A percentile compares a stretch with the other conserved stretches of the same genome.
Conservation (phyloP, 2,329 filamentous ascomycete species). For the Aspergillus ibericus region DNA sequence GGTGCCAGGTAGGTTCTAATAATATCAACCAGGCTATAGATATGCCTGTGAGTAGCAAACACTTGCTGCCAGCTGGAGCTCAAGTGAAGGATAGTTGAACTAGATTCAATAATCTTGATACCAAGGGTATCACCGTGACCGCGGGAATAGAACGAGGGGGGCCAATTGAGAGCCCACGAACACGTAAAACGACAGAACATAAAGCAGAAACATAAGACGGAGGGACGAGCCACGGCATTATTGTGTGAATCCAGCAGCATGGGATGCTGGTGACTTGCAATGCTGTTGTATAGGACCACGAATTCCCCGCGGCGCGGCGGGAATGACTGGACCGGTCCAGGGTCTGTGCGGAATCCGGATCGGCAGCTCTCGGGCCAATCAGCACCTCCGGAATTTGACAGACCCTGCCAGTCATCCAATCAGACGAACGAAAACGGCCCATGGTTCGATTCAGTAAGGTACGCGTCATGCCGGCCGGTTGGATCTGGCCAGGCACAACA, state of each 20-base stretch:
- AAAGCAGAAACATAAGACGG: background rate
- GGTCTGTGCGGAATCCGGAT: background rate
- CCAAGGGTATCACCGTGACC: background rate
- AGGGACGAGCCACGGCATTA: background rate
- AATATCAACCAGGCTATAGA: background rate
- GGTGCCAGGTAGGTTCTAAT: background rate
- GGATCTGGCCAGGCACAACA: background rate
- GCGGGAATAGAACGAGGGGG: background rate
- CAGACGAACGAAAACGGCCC: background rate
- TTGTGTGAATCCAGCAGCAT: background rate
- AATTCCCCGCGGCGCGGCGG: background rate
- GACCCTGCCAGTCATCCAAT: background rate
- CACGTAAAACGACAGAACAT: background rate
- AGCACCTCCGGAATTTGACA: background rate
- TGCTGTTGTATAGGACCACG: background rate
- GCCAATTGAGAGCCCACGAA: background rate
- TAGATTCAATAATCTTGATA: background rate
- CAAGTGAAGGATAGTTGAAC: background rate
- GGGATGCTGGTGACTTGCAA: background rate
- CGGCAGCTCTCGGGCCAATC: background rate
- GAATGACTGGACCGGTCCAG: background rate
- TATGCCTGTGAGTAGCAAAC: background rate
- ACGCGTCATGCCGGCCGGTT: background rate
- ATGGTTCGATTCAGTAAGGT: background rate
- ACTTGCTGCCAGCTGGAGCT: background rate